phyloP scores from a whole-genome alignment of 129 eudicot genomes.

The Lactuca sativa region DNA sequence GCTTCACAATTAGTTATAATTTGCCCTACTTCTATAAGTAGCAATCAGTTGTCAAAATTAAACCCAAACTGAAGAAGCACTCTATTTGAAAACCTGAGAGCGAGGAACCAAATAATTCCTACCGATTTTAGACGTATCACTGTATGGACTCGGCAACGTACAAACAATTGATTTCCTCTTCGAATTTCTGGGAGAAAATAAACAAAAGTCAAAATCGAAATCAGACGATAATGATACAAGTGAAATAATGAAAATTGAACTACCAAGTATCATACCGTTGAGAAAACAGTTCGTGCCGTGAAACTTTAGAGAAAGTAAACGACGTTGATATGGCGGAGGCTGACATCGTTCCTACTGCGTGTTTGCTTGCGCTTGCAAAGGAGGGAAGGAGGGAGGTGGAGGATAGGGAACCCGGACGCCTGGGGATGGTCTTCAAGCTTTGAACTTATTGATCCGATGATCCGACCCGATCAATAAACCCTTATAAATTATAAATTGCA shows the following conservation, averaged over 20 bases:
- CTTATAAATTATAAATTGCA: neutral
- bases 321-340: slow-evolving; percentile 56
- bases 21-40: neutral
- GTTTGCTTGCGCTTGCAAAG: slow-evolving; percentile 13
- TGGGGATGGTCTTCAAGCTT: slow-evolving; percentile 1
- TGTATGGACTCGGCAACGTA: slow-evolving; percentile 47
- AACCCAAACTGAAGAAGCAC: neutral
- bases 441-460: slow-evolving; percentile 2
- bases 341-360: slow-evolving; percentile 34
- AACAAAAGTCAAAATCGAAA: neutral
- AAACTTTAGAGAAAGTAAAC: slow-evolving; percentile 30
- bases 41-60: neutral
- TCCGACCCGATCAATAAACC: slow-evolving; percentile 25
- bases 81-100: neutral
- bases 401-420: slow-evolving; percentile 10
- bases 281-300: slow-evolving; percentile 26
- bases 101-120: slow-evolving; percentile 4
- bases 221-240: neutral
- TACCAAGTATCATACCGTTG: slow-evolving; percentile 21
- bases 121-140: slow-evolving; percentile 51
- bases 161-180: slow-evolving; percentile 41
- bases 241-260: neutral
- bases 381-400: slow-evolving; percentile 2
- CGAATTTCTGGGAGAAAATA: slow-evolving; percentile 35
- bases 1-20: neutral